phyloP scores from a whole-genome alignment of 2,329 filamentous ascomycete genomes.

The Nakataea oryzae region DNA sequence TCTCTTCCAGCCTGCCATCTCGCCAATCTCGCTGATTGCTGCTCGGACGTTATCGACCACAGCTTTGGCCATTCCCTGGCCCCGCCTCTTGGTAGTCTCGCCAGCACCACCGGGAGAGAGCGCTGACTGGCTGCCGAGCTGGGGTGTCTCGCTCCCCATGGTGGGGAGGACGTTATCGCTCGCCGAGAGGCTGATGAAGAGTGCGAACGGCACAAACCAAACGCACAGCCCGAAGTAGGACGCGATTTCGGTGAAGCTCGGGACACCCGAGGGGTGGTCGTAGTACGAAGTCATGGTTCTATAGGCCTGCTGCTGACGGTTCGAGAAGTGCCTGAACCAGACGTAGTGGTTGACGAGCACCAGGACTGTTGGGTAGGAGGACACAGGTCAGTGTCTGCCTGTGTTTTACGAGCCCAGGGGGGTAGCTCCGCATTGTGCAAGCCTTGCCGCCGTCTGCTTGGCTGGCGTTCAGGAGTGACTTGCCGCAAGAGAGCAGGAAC shows the following conservation, averaged over 20 bases:
- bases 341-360: constrained; percentile 87
- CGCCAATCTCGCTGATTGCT: constrained; percentile 35
- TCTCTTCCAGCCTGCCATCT: constrained; percentile 28
- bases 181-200: constrained; percentile 90
- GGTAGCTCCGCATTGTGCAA: background rate
- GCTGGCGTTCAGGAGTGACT: constrained; percentile 14
- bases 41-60: constrained; percentile 48
- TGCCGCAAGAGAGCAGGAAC: constrained; percentile 76
- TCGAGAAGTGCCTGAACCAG: constrained; percentile 90
- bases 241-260: constrained; percentile 86
- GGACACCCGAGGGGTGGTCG: constrained; percentile 50
- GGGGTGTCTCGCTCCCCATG: constrained; percentile 65
- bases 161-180: constrained; percentile 91
- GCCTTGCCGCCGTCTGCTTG: background rate
- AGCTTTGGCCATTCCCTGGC: constrained; percentile 57
- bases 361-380: constrained; percentile 42
- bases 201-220: constrained; percentile 89
- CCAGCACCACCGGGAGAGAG: constrained; percentile 19
- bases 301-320: constrained; percentile 46
- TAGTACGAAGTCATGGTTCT: constrained; percentile 49
- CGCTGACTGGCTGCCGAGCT: constrained; percentile 9
- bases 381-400: background rate
- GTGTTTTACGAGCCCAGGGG: too few relatives aligned
- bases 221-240: constrained; percentile 95
- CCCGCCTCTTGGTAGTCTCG: constrained; percentile 34